phyloP scores from a whole-genome alignment of 352 stramenopile species.

The Globisporangium radiosum region DNA sequence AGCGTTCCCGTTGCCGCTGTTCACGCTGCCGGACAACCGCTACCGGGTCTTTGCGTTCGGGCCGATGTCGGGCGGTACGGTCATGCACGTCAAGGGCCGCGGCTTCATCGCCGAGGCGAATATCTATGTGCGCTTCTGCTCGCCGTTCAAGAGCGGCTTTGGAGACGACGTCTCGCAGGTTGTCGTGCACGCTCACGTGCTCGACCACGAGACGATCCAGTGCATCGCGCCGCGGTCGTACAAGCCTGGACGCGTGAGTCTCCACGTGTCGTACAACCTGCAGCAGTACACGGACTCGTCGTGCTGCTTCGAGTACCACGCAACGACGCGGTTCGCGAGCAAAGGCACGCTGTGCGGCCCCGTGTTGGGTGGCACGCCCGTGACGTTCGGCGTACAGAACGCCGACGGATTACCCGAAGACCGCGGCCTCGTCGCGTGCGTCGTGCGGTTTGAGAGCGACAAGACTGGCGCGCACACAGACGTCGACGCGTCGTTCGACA shows the following conservation, averaged over 20 bases:
- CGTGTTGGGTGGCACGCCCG: slow-evolving; percentile 43
- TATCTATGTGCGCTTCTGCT: slow-evolving; percentile 65
- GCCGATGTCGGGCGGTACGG: slow-evolving; percentile 32
- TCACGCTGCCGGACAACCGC: slow-evolving; percentile 33
- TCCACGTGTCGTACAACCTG: slow-evolving; percentile 68
- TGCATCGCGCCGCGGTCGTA: slow-evolving; percentile 33
- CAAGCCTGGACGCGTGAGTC: slow-evolving; percentile 25
- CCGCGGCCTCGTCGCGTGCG: slow-evolving; percentile 26
- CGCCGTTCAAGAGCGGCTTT: slow-evolving; percentile 26
- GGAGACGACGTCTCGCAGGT: slow-evolving; percentile 24
- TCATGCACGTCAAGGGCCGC: slow-evolving; percentile 43
- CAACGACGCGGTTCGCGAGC: slow-evolving; percentile 29
- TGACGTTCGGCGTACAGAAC: slow-evolving; percentile 37
- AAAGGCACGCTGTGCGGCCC: slow-evolving; percentile 46
- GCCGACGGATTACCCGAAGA: slow-evolving; percentile 35
- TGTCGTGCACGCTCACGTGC: slow-evolving; percentile 38
- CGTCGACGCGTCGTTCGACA: slow-evolving; percentile 36
- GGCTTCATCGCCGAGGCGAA: slow-evolving; percentile 54
- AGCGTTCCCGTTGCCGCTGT: slow-evolving; percentile 48
- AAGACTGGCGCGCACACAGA: slow-evolving; percentile 15
- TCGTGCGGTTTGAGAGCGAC: slow-evolving; percentile 44
- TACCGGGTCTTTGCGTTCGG: slow-evolving; percentile 49
- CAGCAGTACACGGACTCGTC: slow-evolving; percentile 64
- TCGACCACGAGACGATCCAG: slow-evolving; percentile 47
- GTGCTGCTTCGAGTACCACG: slow-evolving; percentile 68